Percentiles rank a stretch among this genome's conserved stretches.
Conservation (phyloP, 1,284 basidiomycete species). For the Melampsora americana region DNA sequence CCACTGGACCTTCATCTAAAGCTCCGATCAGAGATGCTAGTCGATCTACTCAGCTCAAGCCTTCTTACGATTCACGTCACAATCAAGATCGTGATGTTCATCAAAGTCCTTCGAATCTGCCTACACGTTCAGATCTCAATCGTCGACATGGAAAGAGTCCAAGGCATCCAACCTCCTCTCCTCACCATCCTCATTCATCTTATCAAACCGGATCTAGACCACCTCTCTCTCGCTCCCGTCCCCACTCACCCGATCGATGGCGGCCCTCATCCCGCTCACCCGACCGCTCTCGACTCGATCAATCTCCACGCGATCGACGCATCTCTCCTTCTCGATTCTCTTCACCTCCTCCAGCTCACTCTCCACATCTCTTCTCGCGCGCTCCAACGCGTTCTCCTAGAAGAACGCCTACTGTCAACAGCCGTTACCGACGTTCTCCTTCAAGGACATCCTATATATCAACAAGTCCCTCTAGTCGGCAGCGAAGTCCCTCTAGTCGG, state of each 20-base stretch:
- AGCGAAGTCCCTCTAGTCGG: too few species aligned
- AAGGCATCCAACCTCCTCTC: too few species aligned
- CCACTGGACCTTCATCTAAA: too few species aligned
- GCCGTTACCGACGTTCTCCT: constrained; percentile 51
- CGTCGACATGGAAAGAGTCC: too few species aligned
- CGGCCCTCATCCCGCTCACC: constrained; percentile 57
- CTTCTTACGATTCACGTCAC: too few species aligned
- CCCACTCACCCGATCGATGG: constrained; percentile 54
- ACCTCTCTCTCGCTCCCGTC: constrained; percentile 47
- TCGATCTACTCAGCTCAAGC: too few species aligned
- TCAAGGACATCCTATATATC: constrained; percentile 48
- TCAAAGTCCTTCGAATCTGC: too few species aligned
- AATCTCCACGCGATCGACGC: constrained; percentile 51
- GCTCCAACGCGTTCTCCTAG: constrained; percentile 47
- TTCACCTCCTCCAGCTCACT: constrained; percentile 55
- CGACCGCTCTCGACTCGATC: constrained; percentile 39
- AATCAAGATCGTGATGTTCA: too few species aligned
- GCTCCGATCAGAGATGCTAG: too few species aligned
- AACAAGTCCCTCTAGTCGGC: constrained; percentile 45
- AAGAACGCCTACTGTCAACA: constrained; percentile 33
- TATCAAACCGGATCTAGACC: too few species aligned
- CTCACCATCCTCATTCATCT: too few species aligned
- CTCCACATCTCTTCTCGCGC: constrained; percentile 49
- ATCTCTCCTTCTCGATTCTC: constrained; percentile 50
- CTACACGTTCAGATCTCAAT: too few species aligned